Base-by-base conservation (phyloP, 2,329 filamentous ascomycete species). In the Ophiostoma triangulosporum region DNA sequence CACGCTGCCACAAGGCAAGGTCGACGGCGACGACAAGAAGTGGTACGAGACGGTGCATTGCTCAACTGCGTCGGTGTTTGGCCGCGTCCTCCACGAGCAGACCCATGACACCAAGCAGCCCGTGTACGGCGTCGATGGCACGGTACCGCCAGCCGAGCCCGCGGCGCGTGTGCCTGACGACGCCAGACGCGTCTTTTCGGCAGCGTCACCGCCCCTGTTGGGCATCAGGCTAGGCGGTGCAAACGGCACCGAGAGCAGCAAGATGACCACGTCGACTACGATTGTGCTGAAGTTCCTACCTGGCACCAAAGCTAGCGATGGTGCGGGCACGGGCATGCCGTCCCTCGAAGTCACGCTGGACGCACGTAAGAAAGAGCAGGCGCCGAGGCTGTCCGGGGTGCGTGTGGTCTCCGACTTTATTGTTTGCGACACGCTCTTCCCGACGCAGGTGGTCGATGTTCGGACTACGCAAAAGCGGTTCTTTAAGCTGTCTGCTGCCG, bases 281-380 rank as follows among this genome's bases (percentile, higher is more conserved):
- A 66, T 78, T 6, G 60, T 78, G 40, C 64, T 79, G 50, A 69
- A 70, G 52, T 76, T 80, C 58, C 58, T 67, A 20, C 71, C 73
- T 0, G 63, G 67, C 2, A 64, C 67, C 60, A 52, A 53, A 27
- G 49, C 56, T 1, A 7, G 40, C 17, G n/a, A n/a, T n/a, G n/a
- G n/a, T n/a, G 22, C 51, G 6, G 46, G 58, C 2, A 4, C 31
- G 6, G 48, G 46, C 3, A 54, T 62, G 0, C 65, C 67, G 2
- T 51, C 57, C 6, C 65, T 73, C 36, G 70, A 73, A 57, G 64
- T 72, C 11, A 62, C 62, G 12, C 57, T 72, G 26, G 55, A 58
- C 45, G 49, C 31, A 8, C 11, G 29, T 29, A 11, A 12, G 1
- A 32, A 24, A 15, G 33, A 15, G 3, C 48, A 26, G 24, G 9